Evolutionary conservation across 2,329 filamentous ascomycete genomes (phyloP), one percentile per base, ranked within the genome.

Genomic region (Aspergillus arachidicola): DNA sequence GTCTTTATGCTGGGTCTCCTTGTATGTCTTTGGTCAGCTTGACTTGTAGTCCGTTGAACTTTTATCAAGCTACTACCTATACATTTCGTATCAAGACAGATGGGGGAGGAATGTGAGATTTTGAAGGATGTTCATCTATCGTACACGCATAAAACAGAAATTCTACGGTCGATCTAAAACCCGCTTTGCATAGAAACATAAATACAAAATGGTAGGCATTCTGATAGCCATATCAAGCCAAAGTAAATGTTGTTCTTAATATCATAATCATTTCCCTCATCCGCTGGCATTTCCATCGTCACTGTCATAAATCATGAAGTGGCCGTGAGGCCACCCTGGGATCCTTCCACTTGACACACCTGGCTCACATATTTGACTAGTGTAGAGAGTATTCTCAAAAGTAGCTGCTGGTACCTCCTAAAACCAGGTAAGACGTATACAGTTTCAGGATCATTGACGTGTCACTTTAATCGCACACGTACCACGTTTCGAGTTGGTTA

Each of bases 291-390:
- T 36, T 46, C 28, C 28, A 45, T 38, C 43, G 21, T 46, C 28
- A 32, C 30, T 50, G n/a, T 58, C 57, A 34, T 58, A 58, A 58
- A 1, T 50, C 57, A 36, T 58, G 26, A 58, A 34, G 38, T 12
- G 23, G 10, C 34, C 2, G 43, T 28, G 43, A 48, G 23, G 21
- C 16, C 26, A 19, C 55, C 32, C 23, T 26, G 48, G 58, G n/a
- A 4, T 19, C 48, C 48, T n/a, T n/a, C 28, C 10, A 34, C 16
- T 32, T 5, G 48, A 21, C 34, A n/a, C 46, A 50, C 16, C 7
- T 50, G 23, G 6, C 26, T 51, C 28, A 16, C 46, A 51, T 16
- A n/a, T 28, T 50, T 34, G 28, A 14, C 48, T 12, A 16, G 23
- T 50, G 38, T 19, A 30, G 26, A 50, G 6, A 28, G 23, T 5